Conservation (phyloP, 163 green algal species). For the Prototheca wickerhamii region DNA sequence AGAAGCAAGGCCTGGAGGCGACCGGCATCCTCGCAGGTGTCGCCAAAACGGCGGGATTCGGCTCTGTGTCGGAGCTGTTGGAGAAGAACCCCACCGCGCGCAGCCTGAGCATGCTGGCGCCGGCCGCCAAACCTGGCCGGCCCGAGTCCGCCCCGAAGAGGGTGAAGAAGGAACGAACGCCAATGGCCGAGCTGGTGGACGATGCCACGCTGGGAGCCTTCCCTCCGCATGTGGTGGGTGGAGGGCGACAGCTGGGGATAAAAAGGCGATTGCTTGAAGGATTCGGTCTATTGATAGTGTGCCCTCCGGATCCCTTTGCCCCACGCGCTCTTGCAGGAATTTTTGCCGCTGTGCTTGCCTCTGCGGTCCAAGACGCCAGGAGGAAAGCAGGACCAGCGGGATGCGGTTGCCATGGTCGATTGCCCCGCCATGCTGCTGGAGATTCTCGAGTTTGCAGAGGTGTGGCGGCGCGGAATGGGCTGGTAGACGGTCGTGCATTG, state of each 20-base stretch:
- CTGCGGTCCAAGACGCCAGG: neutral
- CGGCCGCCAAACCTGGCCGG: neutral
- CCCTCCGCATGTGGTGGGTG: no score
- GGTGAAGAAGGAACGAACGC: neutral
- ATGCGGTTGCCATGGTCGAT: neutral
- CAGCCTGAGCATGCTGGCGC: constrained; percentile 2
- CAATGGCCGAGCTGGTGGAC: neutral
- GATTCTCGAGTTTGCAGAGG: constrained; percentile 44
- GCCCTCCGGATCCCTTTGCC: no score
- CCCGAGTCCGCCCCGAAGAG: neutral
- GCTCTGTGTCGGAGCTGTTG: constrained; percentile 40
- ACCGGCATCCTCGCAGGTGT: constrained; percentile 44
- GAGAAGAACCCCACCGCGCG: constrained; percentile 38
- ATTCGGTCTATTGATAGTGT: no score
- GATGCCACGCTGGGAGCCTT: neutral
- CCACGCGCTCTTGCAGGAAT: no score
- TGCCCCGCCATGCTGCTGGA: constrained; percentile 23
- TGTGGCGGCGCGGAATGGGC: neutral
- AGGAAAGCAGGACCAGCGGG: neutral
- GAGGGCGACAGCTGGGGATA: no score
- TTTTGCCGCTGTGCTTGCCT: no score
- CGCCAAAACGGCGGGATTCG: constrained; percentile 38
- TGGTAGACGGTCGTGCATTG: neutral
- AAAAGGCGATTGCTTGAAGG: no score
- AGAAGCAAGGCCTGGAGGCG: constrained; percentile 39